Evolutionary conservation across 768 basidiomycete species (phyloP), one percentile per base, ranked within the genome.

Genomic region (Hericium rajendrae): DNA sequence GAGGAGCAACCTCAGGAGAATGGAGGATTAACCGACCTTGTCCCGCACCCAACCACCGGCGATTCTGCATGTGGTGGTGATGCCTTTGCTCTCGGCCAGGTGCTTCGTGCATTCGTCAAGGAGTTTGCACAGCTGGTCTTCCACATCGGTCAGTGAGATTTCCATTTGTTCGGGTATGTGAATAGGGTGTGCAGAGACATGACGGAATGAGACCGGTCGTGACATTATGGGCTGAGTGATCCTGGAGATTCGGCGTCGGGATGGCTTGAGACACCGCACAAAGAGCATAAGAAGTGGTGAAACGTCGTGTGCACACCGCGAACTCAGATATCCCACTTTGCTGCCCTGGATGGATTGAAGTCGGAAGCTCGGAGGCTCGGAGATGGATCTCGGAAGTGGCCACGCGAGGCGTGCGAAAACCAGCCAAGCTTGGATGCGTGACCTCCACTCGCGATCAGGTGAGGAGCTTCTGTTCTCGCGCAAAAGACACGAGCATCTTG

Each of bases 1-100:
- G 2, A 24, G 39, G 56, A 18, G 40, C 26, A 49, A 1, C 15
- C 12, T 2, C 22, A 28, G 6, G 43, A n/a, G 15, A 24, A 49
- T 20, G 12, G 58, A 24, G 20, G 15, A 32, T 6, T n/a, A 26
- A 69, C 73, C 63, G 59, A 94, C 95, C 85, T 99, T 99, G 71
- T 99, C 97, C 66, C 97, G 78, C 48, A 98, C 97, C 97, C 97
- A 99, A 18, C 97, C 97, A 16, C 97, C 97, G 11, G 94, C 97
- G 50, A 99, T 90, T 62, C 97, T 80, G 68, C 95, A 95, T 1
- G 81, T 78, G 0, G 83, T 84, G 4, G 71, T 69, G 20, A 83
- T 74, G 10, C 76, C 77, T 53, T 81, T 76, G 38, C 78, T 74
- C 56, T 73, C 68, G 57, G 75, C 77, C 62, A 86, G 72, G 62